Conservation (phyloP, 176 grass and related monocot species). For the Hyparrhenia diplandra region DNA sequence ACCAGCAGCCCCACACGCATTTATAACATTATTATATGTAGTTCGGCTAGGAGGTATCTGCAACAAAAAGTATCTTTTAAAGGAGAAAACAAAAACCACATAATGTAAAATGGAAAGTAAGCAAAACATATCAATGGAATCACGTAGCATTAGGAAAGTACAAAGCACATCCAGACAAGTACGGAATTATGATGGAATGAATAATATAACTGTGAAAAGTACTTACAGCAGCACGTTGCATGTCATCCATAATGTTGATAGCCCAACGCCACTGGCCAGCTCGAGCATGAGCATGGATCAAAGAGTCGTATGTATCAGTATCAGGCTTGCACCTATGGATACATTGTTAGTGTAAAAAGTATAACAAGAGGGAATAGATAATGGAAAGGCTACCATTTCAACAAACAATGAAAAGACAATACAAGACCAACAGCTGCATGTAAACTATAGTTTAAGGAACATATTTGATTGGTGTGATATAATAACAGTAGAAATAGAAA, state of each 20-base stretch:
- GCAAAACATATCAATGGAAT: no score
- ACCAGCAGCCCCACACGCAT: slow-evolving; percentile 79
- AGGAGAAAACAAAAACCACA: not conserved
- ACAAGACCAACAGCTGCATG: not conserved
- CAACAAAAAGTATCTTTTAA: slow-evolving; percentile 19
- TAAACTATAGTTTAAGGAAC: not conserved
- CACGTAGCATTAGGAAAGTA: not conserved
- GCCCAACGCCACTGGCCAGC: slow-evolving; percentile 93
- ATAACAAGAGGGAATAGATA: slow-evolving; percentile 2
- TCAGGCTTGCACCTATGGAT: slow-evolving; percentile 78
- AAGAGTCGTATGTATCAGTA: slow-evolving; percentile 86
- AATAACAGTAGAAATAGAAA: not conserved
- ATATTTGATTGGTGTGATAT: not conserved
- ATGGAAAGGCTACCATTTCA: not conserved
- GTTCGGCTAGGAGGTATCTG: slow-evolving; percentile 81
- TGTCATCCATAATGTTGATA: slow-evolving; percentile 97
- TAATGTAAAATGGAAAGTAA: not conserved
- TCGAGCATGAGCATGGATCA: slow-evolving; percentile 86
- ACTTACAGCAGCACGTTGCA: slow-evolving; percentile 90
- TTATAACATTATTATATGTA: slow-evolving; percentile 97
- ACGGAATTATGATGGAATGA: not conserved
- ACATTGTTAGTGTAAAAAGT: slow-evolving; percentile 15
- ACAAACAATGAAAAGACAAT: not conserved
- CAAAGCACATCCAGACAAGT: not conserved
- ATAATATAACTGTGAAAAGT: slow-evolving; percentile 21